Percentiles rank a stretch among this genome's conserved stretches.
phyloP scores from a whole-genome alignment of 331 rosid genomes.

The Erythrophleum ivorense region DNA sequence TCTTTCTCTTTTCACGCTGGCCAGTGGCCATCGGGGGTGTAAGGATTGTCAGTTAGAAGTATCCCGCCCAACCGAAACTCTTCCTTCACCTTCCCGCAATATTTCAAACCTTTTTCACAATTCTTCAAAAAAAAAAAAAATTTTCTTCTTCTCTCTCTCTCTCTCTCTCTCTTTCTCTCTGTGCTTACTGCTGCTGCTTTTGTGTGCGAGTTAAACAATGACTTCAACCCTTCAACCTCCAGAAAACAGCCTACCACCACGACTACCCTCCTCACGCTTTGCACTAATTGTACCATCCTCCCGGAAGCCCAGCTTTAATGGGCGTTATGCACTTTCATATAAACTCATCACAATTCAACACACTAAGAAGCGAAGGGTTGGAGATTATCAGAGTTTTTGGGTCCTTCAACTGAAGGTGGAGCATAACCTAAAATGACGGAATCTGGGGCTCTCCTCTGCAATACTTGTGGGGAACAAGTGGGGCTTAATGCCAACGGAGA shows the following conservation, averaged over 20 bases:
- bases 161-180: slow-evolving; percentile 23
- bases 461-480: slow-evolving; percentile 78
- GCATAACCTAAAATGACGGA: slow-evolving; percentile 59
- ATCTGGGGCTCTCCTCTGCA: slow-evolving; percentile 72
- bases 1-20: background rate
- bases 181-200: background rate
- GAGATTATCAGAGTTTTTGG: slow-evolving; percentile 25
- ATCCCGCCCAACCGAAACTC: slow-evolving; percentile 51
- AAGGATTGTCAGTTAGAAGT: slow-evolving; percentile 45
- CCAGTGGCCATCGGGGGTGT: background rate
- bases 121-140: slow-evolving; percentile 35
- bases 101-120: slow-evolving; percentile 26
- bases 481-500: slow-evolving; percentile 75
- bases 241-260: slow-evolving; percentile 50
- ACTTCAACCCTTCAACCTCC: slow-evolving; percentile 50
- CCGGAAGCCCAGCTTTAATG: slow-evolving; percentile 21
- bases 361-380: slow-evolving; percentile 39
- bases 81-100: slow-evolving; percentile 68
- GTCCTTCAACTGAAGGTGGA: slow-evolving; percentile 38
- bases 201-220: slow-evolving; percentile 39
- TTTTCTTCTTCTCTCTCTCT: slow-evolving; percentile 53
- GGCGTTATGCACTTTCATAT: slow-evolving; percentile 48
- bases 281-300: slow-evolving; percentile 24
- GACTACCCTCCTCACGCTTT: slow-evolving; percentile 38
- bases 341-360: slow-evolving; percentile 36